Evolutionary conservation across 192 early-diverging fungal genomes (phyloP).

Genomic region (Gamsiella multidivaricata): DNA sequence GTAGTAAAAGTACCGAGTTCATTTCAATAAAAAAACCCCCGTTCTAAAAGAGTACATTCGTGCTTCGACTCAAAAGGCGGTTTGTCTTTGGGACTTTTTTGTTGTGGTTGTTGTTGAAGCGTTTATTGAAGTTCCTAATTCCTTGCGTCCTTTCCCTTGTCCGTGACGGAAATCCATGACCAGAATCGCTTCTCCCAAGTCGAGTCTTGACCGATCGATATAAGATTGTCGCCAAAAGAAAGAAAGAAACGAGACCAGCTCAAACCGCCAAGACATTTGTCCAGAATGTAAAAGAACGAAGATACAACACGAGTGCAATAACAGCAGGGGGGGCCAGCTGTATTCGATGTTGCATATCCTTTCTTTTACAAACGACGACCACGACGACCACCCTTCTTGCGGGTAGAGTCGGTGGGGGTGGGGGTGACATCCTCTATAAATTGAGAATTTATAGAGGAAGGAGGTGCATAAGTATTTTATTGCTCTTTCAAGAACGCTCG

Average conservation of each 20-base stretch:
- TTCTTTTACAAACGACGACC: constrained; percentile 98
- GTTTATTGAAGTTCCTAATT: no score
- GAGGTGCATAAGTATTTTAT: constrained; percentile 33
- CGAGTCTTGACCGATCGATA: neutral
- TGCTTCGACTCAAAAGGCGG: no score
- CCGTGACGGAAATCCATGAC: neutral
- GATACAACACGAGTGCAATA: constrained; percentile 4
- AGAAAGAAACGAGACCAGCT: neutral
- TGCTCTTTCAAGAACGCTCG: constrained; percentile 34
- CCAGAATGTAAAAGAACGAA: constrained; percentile 14
- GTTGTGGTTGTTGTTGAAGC: no score
- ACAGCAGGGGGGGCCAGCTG: no score
- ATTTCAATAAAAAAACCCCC: no score
- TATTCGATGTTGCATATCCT: no score
- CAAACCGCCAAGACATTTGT: constrained; percentile 15
- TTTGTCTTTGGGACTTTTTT: no score
- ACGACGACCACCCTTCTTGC: constrained; percentile 99
- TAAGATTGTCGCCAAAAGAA: no score
- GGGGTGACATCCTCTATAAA: constrained; percentile 94
- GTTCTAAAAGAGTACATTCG: no score
- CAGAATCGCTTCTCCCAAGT: neutral
- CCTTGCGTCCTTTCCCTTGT: no score
- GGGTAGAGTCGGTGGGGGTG: constrained; percentile 98
- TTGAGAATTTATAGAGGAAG: constrained; percentile 36
- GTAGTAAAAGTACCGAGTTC: no score